A percentile compares a stretch with the other conserved stretches of the same genome.
Conservation (phyloP, 2,329 filamentous ascomycete genomes). For the Alternaria viburni region DNA sequence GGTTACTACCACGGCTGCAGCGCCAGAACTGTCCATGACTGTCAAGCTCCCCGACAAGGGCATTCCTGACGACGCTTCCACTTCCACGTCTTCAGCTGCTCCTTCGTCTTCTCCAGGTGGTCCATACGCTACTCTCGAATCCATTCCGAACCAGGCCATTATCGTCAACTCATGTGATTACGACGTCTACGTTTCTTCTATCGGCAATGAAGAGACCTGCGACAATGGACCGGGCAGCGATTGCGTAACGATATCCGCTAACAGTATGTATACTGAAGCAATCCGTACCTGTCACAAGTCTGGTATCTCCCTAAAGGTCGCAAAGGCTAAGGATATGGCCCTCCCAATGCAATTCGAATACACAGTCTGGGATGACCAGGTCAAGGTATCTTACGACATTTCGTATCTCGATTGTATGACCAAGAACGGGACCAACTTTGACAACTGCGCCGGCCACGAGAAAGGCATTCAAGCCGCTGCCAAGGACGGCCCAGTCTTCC, state of each 20-base stretch:
- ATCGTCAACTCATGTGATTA: constrained; percentile 28
- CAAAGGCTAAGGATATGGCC: not conserved
- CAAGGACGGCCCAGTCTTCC: not conserved
- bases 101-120: not conserved
- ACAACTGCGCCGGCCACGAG: constrained; percentile 17
- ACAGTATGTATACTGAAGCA: constrained; percentile 11
- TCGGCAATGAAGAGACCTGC: constrained; percentile 10
- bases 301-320: constrained; percentile 20
- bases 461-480: constrained; percentile 20
- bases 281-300: constrained; percentile 9
- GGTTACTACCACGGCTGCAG: too few species aligned
- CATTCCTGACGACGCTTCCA: not conserved
- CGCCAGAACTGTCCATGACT: not conserved
- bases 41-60: not conserved
- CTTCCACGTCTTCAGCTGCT: not conserved
- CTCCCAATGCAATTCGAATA: constrained; percentile 24
- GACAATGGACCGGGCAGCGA: not conserved
- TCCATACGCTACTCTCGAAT: constrained; percentile 9
- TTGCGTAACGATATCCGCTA: constrained; percentile 1
- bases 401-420: constrained; percentile 22
- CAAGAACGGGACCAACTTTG: constrained; percentile 11
- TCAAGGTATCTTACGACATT: constrained; percentile 19
- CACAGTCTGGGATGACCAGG: constrained; percentile 11
- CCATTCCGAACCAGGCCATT: constrained; percentile 8
- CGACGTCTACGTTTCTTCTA: constrained; percentile 21